Conservation (phyloP, 306 rosid species). For the Ormosia semicastrata region DNA sequence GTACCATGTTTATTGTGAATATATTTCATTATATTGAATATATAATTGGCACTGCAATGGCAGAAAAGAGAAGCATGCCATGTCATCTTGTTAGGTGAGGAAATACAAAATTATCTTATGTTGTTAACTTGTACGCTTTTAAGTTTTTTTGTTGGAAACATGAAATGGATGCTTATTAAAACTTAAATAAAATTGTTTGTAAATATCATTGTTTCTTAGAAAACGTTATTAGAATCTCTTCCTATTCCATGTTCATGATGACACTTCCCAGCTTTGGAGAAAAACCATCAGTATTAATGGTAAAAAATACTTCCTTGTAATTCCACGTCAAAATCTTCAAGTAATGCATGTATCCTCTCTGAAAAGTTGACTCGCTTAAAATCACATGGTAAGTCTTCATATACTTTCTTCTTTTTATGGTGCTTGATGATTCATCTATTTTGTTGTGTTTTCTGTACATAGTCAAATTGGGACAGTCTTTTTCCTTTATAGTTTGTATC, state of each 20-base stretch:
- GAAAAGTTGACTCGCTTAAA: not conserved
- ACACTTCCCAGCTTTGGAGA: not conserved
- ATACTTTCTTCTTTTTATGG: not conserved
- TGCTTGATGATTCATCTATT: not conserved
- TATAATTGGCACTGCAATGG: not conserved
- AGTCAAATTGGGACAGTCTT: not conserved
- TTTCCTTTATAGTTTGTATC: not conserved
- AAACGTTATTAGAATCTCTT: not conserved
- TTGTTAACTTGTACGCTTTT: not conserved
- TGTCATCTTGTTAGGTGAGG: not conserved
- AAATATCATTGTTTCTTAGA: not conserved
- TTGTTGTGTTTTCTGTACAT: not conserved
- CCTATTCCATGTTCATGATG: not conserved
- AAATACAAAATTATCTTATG: not conserved
- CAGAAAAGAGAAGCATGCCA: not conserved
- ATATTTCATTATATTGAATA: not conserved
- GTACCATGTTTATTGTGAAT: conserved; percentile 11
- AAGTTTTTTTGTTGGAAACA: not conserved
- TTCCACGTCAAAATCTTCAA: not conserved
- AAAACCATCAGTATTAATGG: not conserved
- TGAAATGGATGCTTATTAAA: not conserved
- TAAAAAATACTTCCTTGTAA: not conserved
- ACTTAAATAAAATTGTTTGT: not conserved
- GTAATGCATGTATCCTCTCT: not conserved
- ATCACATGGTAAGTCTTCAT: not conserved